A percentile compares a stretch with the other conserved stretches of the same genome.
phyloP scores from a whole-genome alignment of 257 asterid species.

The Salvia hispanica region DNA sequence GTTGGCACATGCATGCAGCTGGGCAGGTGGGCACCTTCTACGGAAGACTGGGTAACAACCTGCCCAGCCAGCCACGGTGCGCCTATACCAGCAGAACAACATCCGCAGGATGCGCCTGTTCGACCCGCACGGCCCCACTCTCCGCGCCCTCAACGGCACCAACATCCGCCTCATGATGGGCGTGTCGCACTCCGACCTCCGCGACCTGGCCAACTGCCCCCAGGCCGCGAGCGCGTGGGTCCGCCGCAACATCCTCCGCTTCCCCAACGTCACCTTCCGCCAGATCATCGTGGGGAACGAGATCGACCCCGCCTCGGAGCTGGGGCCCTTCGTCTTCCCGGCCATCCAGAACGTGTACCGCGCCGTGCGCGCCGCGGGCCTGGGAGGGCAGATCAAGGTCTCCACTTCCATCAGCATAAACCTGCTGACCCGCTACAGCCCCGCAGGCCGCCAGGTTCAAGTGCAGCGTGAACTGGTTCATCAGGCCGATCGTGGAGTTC shows the following conservation, averaged over 20 bases:
- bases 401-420: background rate
- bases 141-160: constrained; percentile 2
- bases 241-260: constrained; percentile 3
- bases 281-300: background rate
- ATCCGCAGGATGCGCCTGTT: background rate
- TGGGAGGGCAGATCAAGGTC: background rate
- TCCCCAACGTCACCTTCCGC: background rate
- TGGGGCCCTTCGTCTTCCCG: background rate
- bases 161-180: background rate
- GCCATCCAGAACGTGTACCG: background rate
- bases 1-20: background rate
- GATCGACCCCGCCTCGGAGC: background rate
- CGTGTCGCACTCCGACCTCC: background rate
- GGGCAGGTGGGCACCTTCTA: background rate
- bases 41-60: background rate
- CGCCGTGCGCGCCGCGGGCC: background rate
- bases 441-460: background rate
- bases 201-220: background rate
- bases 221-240: background rate
- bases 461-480: constrained; percentile 15
- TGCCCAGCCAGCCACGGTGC: background rate
- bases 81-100: background rate
- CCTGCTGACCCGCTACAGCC: background rate
- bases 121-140: constrained; percentile 12
- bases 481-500: background rate